Evolutionary conservation across 768 basidiomycete species (phyloP).

Genomic region (Cystofilobasidium bisporidii): DNA sequence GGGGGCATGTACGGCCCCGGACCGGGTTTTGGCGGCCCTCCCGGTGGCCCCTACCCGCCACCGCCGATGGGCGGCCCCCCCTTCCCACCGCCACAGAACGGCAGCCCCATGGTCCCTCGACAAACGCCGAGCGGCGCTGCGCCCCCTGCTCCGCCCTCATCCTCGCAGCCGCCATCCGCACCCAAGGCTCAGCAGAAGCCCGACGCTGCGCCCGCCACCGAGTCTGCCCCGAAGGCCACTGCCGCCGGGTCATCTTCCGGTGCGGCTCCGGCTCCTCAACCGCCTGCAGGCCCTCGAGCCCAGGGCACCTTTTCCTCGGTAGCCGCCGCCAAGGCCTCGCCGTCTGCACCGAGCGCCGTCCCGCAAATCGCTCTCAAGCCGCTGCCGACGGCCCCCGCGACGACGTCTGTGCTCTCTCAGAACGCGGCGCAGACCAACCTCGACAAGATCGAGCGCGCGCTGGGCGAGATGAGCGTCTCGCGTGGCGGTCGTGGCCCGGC

Average conservation of each 20-base stretch:
- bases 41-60: neutral
- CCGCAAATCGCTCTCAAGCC: constrained; percentile 16
- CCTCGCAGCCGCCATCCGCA: neutral
- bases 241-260: neutral
- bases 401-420: neutral
- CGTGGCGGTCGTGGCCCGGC: constrained; percentile 7
- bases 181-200: neutral
- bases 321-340: neutral
- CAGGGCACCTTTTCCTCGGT: constrained; percentile 1
- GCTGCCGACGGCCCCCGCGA: constrained; percentile 4
- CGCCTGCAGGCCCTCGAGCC: constrained; percentile 18
- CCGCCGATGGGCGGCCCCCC: constrained; percentile 1
- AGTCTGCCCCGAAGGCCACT: neutral
- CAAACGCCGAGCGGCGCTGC: neutral
- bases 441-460: constrained; percentile 27
- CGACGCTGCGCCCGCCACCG: neutral
- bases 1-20: constrained; percentile 15
- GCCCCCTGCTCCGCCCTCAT: neutral
- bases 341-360: neutral
- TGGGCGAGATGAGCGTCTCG: constrained; percentile 27
- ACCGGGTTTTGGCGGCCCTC: constrained; percentile 9
- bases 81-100: constrained; percentile 12
- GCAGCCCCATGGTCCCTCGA: neutral
- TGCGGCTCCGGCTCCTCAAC: neutral
- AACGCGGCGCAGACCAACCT: constrained; percentile 20